Base-by-base conservation (phyloP, 768 basidiomycete species). In the Leucocoprinus leucothites region DNA sequence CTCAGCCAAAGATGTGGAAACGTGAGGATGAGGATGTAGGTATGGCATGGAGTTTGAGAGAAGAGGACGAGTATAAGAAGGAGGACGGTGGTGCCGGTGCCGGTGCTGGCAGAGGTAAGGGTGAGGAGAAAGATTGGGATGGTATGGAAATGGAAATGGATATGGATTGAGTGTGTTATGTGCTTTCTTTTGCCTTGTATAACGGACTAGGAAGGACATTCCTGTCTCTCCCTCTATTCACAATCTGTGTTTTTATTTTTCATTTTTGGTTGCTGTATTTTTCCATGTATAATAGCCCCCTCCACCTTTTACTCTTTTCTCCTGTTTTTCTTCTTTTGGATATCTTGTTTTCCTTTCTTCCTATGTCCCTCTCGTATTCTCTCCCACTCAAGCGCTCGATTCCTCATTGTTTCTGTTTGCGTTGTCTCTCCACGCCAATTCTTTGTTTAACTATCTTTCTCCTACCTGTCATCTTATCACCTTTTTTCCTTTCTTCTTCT, bases 101-200 rank as follows among this genome's bases (percentile, higher is more conserved):
- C 42, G 60, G 9, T 16, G 45, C 43, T 51, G 38, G 49, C 46
- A 47, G 31, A 14, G 25, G 22, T 49, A 25, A 34, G 1, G 70
- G 73, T 71, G 75, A 50, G 71, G 78, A 48, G 69, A 73, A 71
- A 77, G 78, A 63, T 73, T 82, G 81, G 79, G 65, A 66, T 26
- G 65, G 63, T n/a, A 62, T 65, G 62, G 64, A 69, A 57, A 87
- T 89, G 83, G 68, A 69, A 35, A 61, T 69, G 56, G 88, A 86
- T 53, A 85, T 86, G 84, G 84, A 85, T 87, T 80, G 79, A 82
- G 16, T 69, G 21, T 14, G 25, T 48, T 24, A 19, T 9, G 44
- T 24, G 18, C 16, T 9, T 51, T 45, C 41, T 31, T 46, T 41
- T 36, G 16, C n/a, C n/a, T n/a, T 58, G 40, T 49, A 54, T 28